These are phyloP conservation scores for Leccinum griseonigrum DNA, from an alignment of 1,284 basidiomycete species.

Conservation along the genomic window DNA sequence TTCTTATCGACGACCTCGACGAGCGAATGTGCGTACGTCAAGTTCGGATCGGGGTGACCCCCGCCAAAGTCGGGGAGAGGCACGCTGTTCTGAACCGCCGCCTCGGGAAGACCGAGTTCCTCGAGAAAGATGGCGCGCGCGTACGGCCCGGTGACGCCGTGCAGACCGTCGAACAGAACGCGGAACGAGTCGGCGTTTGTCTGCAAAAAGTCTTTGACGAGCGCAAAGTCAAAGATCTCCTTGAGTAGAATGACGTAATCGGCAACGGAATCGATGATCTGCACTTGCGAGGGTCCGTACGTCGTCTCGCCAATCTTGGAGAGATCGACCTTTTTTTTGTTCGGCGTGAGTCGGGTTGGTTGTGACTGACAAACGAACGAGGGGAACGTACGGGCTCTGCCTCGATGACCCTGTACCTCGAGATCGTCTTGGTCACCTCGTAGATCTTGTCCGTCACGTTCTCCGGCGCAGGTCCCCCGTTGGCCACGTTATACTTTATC, in stretches of 20 bases:
- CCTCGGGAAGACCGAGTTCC: constrained; percentile 76
- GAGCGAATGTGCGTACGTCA: constrained; percentile 95
- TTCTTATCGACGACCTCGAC: constrained; percentile 90
- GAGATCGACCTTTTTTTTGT: constrained; percentile 73
- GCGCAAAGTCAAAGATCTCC: constrained; percentile 91
- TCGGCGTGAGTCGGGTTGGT: constrained; percentile 2
- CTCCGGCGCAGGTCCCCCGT: constrained; percentile 97
- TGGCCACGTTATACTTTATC: constrained; percentile 98
- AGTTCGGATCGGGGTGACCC: constrained; percentile 97
- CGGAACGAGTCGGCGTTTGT: constrained; percentile 68
- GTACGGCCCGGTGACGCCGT: constrained; percentile 98
- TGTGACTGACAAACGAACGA: background rate
- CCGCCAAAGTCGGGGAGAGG: constrained; percentile 96
- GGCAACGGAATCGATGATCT: constrained; percentile 91
- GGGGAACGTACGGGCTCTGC: constrained; percentile 61
- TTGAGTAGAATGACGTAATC: constrained; percentile 88
- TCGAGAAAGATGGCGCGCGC: constrained; percentile 88
- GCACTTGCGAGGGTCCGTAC: constrained; percentile 83
- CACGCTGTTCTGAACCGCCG: constrained; percentile 88
- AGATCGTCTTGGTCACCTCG: constrained; percentile 86
- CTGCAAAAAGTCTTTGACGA: constrained; percentile 90
- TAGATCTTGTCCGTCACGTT: constrained; percentile 92
- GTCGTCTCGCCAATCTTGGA: constrained; percentile 78
- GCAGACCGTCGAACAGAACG: constrained; percentile 94
- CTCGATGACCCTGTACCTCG: constrained; percentile 84